Evolutionary conservation across 176 grass and related monocot genomes (phyloP), one percentile per base, ranked within the genome.

Genomic region (Aegilops umbellulata): DNA sequence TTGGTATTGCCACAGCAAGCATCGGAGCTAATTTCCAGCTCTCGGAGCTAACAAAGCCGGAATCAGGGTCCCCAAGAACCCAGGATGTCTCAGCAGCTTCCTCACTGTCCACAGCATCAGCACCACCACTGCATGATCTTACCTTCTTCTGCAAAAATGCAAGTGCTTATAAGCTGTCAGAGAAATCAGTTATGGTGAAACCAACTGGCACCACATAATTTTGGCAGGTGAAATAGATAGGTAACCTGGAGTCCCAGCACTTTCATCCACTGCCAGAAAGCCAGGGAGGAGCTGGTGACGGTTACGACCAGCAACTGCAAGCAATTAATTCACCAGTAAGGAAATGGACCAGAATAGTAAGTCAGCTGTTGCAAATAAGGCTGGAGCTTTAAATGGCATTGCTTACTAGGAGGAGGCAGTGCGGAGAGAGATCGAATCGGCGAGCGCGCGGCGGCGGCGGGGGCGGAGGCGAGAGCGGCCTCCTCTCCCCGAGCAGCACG

Each of bases 381-480:
- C 66, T 53, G 53, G 82, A 11, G 53, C 41, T 74, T 84, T 82
- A 78, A 86, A 86, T 90, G 79, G 76, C 67, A 73, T 22, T 51
- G 91, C 97, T 94, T 81, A 98, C 97, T 72, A 92, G 80, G 7
- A 87, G 73, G 85, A 95, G 80, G 78, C 90, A 92, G 27, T 92
- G 89, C 7, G 93, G 93, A 60, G 90, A 91, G 85, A 90, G 65
- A 84, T 92, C 88, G 82, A 95, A 92, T 61, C 89, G 90, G 4
- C 41, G 30, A 47, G 67, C 64, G 39, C 84, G 73, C 35, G 47
- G 81, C 32, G 58, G 70, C 17, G 65, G 79, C 20, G 42, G 77
- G 20, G 86, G 60, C 9, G 61, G 78, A n/a, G 87, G 66, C 10
- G 64, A 51, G 64, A 71, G 72, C 44, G 73, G 61, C 83, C 75